Evolutionary conservation across 257 asterid genomes (phyloP), one percentile per base, ranked within the genome.

Genomic region (Plectranthus barbatus): DNA sequence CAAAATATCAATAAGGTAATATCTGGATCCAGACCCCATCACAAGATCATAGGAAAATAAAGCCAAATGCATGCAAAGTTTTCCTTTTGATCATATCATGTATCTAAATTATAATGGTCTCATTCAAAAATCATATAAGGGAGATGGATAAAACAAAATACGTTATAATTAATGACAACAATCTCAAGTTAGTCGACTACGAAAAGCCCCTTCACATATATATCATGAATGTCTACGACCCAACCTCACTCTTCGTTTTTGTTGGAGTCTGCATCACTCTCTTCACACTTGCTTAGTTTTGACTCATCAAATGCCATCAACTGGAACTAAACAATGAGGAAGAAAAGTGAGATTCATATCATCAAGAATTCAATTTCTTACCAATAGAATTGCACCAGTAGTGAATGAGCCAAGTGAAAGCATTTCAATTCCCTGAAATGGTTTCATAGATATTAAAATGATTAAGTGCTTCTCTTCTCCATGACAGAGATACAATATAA

Each of bases 331-430:
- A 31, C 0, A 31, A 31, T 0, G 1, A 3, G 7, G 62, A 5
- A 23, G 41, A 9, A 33, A 55, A 9, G 18, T 19, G 42, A 9
- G 45, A 46, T 36, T 31, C n/a, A 34, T 67, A 80, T 15, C 7
- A 19, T 34, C 40, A 51, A 51, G 23, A 23, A 13, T 64, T 8
- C 14, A 10, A 67, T 56, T 37, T 4, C 87, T 79, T 80, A 93
- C 99, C 95, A 93, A 80, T 71, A 90, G 96, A 65, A 90, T 93
- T 56, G 85, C 96, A 54, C 99, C 99, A 67, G 96, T 90, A 86
- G 90, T 90, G 70, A 93, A 93, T 47, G 99, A 93, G 71, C 99
- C 99, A 70, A 93, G 99, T 64, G 99, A 78, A 74, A 93, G 97
- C 97, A 91, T 91, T 83, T 88, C 96, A 33, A 92, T 82, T 60